Percentiles rank a stretch among this genome's conserved stretches.
Conservation (phyloP, 352 stramenopile species). For the Vaucheria bursata region DNA sequence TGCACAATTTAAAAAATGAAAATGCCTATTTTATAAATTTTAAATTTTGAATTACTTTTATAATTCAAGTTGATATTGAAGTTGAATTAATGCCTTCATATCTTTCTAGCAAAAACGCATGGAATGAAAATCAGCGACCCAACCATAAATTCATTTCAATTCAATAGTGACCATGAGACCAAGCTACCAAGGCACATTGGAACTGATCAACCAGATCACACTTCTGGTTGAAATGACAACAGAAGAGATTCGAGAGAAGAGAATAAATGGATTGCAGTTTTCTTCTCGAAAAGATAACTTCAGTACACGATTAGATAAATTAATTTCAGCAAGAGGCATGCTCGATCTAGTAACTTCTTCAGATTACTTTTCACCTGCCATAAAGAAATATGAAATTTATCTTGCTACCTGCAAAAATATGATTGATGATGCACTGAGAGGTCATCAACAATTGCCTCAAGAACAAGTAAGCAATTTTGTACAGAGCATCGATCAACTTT, state of each 20-base stretch:
- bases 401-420: background rate
- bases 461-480: too few relatives aligned
- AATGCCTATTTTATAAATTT: too few relatives aligned
- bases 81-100: too few relatives aligned
- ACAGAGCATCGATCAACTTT: too few relatives aligned
- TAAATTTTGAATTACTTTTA: too few relatives aligned
- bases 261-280: too few relatives aligned
- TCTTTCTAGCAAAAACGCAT: too few relatives aligned
- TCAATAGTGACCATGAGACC: background rate
- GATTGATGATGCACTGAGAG: background rate
- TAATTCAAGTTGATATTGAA: too few relatives aligned
- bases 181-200: background rate
- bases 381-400: background rate
- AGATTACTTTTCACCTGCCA: background rate
- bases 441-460: background rate
- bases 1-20: too few relatives aligned
- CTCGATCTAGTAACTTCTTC: background rate
- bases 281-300: too few relatives aligned
- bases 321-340: background rate
- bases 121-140: background rate
- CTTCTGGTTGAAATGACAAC: background rate
- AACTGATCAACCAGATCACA: background rate
- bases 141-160: background rate
- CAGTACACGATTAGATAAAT: background rate
- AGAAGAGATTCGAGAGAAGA: background rate